A percentile compares a stretch with the other conserved stretches of the same genome.
phyloP scores from a whole-genome alignment of 163 green algal genomes.

The Scenedesmus sp. region DNA sequence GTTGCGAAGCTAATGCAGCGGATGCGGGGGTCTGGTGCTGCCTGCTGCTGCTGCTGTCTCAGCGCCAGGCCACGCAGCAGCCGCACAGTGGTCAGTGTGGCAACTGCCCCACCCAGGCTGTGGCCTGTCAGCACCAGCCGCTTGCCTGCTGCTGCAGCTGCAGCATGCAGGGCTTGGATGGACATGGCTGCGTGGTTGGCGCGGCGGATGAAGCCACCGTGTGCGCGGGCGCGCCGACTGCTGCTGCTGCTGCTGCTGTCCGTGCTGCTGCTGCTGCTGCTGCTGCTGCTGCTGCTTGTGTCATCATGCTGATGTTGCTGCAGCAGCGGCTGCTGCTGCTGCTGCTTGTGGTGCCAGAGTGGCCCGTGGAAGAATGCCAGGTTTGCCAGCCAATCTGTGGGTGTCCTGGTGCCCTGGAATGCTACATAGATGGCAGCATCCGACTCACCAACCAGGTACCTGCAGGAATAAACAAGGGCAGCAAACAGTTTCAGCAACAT shows the following conservation, averaged over 20 bases:
- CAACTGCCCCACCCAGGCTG: conserved; percentile 75
- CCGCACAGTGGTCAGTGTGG: conserved; percentile 66
- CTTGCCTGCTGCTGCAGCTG: conserved; percentile 60
- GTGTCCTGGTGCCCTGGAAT: conserved; percentile 45
- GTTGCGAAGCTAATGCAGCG: conserved; percentile 73
- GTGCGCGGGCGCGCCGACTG: conserved; percentile 19
- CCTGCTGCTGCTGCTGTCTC: not conserved
- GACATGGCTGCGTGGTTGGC: conserved; percentile 55
- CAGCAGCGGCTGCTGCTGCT: not conserved
- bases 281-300: not conserved
- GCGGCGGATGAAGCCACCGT: conserved; percentile 45
- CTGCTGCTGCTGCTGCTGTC: not conserved
- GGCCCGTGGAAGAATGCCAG: conserved; percentile 27
- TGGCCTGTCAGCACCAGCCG: conserved; percentile 76
- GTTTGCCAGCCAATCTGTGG: conserved; percentile 51
- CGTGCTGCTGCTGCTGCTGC: not conserved
- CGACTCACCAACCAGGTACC: conserved; percentile 43
- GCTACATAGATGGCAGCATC: conserved; percentile 46
- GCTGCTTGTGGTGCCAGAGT: conserved; percentile 7
- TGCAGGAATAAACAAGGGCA: not conserved
- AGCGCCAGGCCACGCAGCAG: conserved; percentile 59
- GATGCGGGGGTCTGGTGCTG: conserved; percentile 38
- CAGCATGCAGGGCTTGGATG: conserved; percentile 60
- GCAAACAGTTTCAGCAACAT: not conserved
- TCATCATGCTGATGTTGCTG: not conserved